Evolutionary conservation across 305 asterid genomes (phyloP), one percentile per base, ranked within the genome.

Genomic region (Fraxinus sp.): DNA sequence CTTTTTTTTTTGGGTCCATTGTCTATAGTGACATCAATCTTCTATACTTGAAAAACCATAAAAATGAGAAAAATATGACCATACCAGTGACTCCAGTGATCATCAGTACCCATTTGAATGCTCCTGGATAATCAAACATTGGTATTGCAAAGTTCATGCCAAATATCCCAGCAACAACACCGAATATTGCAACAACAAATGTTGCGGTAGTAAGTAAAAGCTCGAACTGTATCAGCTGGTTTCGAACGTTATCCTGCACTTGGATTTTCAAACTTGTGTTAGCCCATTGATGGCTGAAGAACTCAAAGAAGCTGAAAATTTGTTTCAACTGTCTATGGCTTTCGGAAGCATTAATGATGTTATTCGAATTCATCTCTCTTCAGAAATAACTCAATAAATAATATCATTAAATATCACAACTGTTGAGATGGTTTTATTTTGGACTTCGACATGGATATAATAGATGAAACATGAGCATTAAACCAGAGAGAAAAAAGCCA

Each of bases 171-270:
- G 98, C 98, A 13, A 96, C 99, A 84, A 96, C 97, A 14, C 98
- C 99, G 79, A 91, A 94, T 82, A 94, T 93, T 22, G 98, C 95
- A 14, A 96, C 98, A 41, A 94, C 98, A 66, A 96, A 96, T 66
- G 98, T 94, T 30, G 95, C 90, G 5, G 94, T 89, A 1, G 92
- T 88, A 72, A 90, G 79, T 55, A 89, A 62, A 57, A 90, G 82
- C 90, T 96, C 98, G 83, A 94, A 96, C 85, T 93, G 98, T 77
- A 96, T 94, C 83, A 96, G 98, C 92, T 96, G 98, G 91, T 96
- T 96, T 62, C 98, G 92, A 78, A 94, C 98, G 13, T 93, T 94
- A 86, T 96, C 99, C 99, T 96, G 97, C 93, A 90, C 24, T 39
- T 5, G 7, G 62, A 79, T 62, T 62, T 18, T 62, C 33, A 22